phyloP scores from a whole-genome alignment of 371 early-diverging fungal genomes.

The Coemansia sp. region DNA sequence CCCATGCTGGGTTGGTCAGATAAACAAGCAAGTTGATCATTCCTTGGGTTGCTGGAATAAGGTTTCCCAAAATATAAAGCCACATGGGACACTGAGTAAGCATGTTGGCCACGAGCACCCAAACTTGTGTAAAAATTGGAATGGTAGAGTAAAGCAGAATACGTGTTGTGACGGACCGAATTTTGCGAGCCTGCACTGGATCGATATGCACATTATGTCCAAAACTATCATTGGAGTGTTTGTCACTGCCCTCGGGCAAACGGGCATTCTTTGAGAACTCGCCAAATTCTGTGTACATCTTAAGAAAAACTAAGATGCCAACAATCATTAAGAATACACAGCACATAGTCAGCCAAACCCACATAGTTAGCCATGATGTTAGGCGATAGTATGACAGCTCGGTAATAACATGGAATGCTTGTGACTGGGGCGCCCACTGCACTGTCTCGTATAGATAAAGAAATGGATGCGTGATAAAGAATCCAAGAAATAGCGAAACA shows the following conservation, averaged over 20 bases:
- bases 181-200: conserved; percentile 8
- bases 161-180: conserved; percentile 19
- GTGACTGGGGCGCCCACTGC: conserved; percentile 23
- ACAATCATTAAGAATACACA: conserved; percentile 21
- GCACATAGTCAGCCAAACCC: conserved; percentile 30
- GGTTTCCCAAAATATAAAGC: conserved; percentile 39
- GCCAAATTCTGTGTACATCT: conserved; percentile 7
- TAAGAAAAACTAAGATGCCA: background rate
- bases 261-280: background rate
- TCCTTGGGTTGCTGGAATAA: conserved; percentile 39
- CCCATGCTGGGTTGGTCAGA: conserved; percentile 25
- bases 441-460: conserved; percentile 35
- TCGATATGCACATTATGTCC: background rate
- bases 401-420: conserved; percentile 35
- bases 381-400: conserved; percentile 19
- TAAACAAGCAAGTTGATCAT: conserved; percentile 39
- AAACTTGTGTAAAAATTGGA: conserved; percentile 39
- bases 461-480: conserved; percentile 38
- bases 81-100: conserved; percentile 30
- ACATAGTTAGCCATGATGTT: conserved; percentile 36
- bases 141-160: conserved; percentile 25
- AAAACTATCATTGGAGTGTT: background rate
- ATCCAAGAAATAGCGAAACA: conserved; percentile 24
- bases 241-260: background rate
- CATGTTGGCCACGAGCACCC: conserved; percentile 44